Evolutionary conservation across 2,329 filamentous ascomycete genomes (phyloP), one percentile per base, ranked within the genome.

Genomic region (Aspergillus fructus): DNA sequence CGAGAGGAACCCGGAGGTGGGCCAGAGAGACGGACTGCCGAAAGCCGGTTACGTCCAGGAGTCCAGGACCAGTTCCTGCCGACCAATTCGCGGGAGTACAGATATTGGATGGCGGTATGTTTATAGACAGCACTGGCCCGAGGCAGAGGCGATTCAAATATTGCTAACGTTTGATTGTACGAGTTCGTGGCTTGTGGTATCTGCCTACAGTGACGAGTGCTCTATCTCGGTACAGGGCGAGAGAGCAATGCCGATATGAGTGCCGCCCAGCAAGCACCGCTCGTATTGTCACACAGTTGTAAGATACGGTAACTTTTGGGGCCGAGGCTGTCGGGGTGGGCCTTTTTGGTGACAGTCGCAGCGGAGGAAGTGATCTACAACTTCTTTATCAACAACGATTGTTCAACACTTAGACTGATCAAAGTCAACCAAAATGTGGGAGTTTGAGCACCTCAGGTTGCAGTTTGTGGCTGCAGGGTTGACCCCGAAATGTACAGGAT

Each of bases 261-360:
- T 30, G 27, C 27, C 27, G 27, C 27, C 27, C 27, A 30, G 27
- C 27, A 8, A 30, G 27, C 27, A 30, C 27, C 27, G 27, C 9
- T 21, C 30, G n/a, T 48, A 43, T 23, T 30, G 53, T 54, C 58
- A 56, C 37, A 27, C 1, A 2, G 0, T 4, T 47, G 68, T 72
- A 72, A 59, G 51, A 66, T 70, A 71, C 69, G 46, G 68, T 71
- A 55, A 40, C 8, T 3, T 5, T 15, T 7, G 11, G 11, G 54
- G 54, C 64, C 67, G 69, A 68, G 67, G 70, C 55, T 55, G 60
- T 48, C 62, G 59, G 60, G 23, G 41, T 46, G 40, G 27, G 27
- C 5, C 45, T 21, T 15, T 11, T 17, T n/a, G 24, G 13, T 48
- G 45, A 23, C 45, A 47, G 24, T 7, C 24, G 24, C 1, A 9